These are phyloP conservation scores for Otatea glauca DNA, from an alignment of 176 grass and related monocot species.

Conservation along the genomic window DNA sequence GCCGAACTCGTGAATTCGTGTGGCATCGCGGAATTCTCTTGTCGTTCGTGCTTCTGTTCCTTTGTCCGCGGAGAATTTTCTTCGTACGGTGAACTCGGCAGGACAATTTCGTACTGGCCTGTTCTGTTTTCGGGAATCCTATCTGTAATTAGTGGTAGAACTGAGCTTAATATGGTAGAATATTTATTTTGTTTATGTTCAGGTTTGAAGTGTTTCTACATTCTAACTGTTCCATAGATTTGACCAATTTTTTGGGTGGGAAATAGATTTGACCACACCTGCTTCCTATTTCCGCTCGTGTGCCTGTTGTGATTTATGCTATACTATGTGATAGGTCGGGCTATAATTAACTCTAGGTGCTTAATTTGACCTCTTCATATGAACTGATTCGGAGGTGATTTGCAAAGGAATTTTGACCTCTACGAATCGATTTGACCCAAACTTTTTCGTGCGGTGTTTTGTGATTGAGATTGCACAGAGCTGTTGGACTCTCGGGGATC, in stretches of 20 bases:
- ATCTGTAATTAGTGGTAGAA: conserved; percentile 1
- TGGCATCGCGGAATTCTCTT: conserved; percentile 9
- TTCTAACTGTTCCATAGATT: conserved; percentile 31
- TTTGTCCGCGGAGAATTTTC: conserved; percentile 1
- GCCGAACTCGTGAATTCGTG: background rate
- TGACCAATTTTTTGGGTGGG: conserved; percentile 15
- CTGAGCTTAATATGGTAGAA: conserved; percentile 12
- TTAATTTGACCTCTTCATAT: conserved; percentile 30
- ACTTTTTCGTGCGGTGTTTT: conserved; percentile 17
- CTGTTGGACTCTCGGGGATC: conserved; percentile 44
- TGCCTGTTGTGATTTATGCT: conserved; percentile 12
- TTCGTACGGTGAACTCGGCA: background rate
- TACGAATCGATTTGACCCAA: conserved; percentile 28
- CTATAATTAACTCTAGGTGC: conserved; percentile 2
- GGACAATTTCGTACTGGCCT: background rate
- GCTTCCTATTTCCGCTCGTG: background rate
- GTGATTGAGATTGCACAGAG: conserved; percentile 39
- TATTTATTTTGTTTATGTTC: background rate
- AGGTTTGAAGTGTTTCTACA: conserved; percentile 27
- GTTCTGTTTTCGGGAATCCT: conserved; percentile 7
- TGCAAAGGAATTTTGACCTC: conserved; percentile 37
- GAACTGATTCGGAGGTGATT: conserved; percentile 21
- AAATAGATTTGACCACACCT: conserved; percentile 46
- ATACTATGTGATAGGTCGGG: conserved; percentile 9
- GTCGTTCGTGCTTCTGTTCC: background rate